These are phyloP conservation scores for Leccinum olivaceopallidum DNA, from an alignment of 768 basidiomycete species.

Conservation along the genomic window DNA sequence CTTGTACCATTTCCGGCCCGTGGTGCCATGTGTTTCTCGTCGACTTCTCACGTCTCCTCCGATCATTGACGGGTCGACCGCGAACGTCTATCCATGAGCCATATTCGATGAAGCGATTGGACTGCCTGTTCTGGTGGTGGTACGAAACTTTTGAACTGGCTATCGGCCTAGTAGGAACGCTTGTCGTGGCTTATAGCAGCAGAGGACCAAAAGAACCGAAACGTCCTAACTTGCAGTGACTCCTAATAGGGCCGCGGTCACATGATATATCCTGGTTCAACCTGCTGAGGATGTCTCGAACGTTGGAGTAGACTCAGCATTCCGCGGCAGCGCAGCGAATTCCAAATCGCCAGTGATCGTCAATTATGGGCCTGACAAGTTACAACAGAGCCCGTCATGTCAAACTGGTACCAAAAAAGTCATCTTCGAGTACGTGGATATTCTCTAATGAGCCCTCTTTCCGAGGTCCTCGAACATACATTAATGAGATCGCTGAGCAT, in stretches of 20 bases:
- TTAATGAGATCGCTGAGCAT: conserved; percentile 34
- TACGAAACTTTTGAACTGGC: neutral
- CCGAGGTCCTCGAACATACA: conserved; percentile 24
- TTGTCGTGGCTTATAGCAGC: neutral
- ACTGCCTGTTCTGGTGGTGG: neutral
- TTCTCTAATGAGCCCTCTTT: conserved; percentile 15
- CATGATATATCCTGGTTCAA: neutral
- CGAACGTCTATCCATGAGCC: neutral
- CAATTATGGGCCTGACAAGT: too few relatives aligned
- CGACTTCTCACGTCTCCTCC: neutral
- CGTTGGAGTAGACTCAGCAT: neutral
- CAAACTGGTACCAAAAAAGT: neutral
- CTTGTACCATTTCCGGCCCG: neutral
- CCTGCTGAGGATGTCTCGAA: neutral
- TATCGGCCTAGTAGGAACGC: neutral
- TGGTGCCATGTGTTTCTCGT: neutral
- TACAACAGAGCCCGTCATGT: neutral
- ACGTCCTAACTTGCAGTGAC: neutral
- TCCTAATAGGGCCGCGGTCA: neutral
- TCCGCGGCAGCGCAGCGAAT: neutral
- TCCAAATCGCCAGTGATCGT: neutral
- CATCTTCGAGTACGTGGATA: conserved; percentile 8
- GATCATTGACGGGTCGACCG: neutral
- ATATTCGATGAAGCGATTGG: neutral
- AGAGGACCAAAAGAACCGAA: neutral